phyloP scores from a whole-genome alignment of 176 grass and related monocot genomes.

The Thalia dealbata region DNA sequence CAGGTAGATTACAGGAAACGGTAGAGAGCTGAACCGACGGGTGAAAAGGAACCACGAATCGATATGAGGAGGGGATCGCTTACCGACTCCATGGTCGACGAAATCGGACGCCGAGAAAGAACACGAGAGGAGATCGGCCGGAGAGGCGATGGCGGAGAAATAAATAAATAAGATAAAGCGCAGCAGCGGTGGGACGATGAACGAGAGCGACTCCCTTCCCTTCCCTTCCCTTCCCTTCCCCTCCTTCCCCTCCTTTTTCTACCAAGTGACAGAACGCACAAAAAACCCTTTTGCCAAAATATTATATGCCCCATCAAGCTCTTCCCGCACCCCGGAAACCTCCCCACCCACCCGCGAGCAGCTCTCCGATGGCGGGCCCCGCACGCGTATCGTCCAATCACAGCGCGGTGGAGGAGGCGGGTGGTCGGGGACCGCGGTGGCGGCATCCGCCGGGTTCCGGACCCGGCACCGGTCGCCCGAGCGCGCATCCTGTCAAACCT shows the following conservation, averaged over 20 bases:
- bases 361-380: too few species aligned
- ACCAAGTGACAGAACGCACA: neutral
- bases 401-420: too few species aligned
- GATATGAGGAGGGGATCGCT: conserved; percentile 4
- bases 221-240: neutral
- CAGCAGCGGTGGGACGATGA: neutral
- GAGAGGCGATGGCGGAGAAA: neutral
- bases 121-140: conserved; percentile 5
- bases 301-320: too few species aligned
- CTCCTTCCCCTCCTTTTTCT: neutral
- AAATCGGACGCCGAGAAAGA: conserved; percentile 16
- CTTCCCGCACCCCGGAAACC: too few species aligned
- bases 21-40: neutral
- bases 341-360: too few species aligned
- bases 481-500: too few species aligned
- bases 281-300: too few species aligned
- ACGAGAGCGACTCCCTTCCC: neutral
- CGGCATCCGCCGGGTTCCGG: too few species aligned
- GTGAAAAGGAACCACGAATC: neutral
- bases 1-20: neutral
- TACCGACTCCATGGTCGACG: conserved; percentile 33
- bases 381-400: too few species aligned
- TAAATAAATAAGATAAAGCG: too few species aligned
- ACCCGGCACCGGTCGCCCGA: too few species aligned
- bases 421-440: too few species aligned